Base-by-base conservation (phyloP, 2,329 filamentous ascomycete genomes). In the Aspergillus sp. region DNA sequence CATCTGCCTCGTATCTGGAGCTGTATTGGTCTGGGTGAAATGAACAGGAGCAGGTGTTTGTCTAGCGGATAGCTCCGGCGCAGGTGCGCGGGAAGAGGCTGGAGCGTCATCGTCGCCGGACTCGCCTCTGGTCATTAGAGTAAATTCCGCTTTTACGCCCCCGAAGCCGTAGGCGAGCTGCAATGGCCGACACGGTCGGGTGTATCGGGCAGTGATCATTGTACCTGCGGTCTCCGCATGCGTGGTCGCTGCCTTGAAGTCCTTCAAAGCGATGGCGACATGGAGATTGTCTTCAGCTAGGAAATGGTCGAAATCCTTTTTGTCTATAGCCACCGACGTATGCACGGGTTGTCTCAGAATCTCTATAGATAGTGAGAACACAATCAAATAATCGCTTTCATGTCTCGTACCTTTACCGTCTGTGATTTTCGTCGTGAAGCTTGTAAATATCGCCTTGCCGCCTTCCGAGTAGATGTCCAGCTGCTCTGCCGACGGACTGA, bases 311-410 rank as follows among this genome's bases (percentile, higher is more conserved):
- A 87, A 87, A 55, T 87, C 84, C 53, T 78, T 76, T 19, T 76
- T 82, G 59, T 85, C 82, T 36, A 86, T 78, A 2, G 83, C 78
- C 9, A 87, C 82, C 6, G 83, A 83, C 4, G 84, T 87, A 55
- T 86, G 83, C 4, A 87, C 78, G 3, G 84, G 84, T 55, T 86
- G 81, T 66, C 85, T 86, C 25, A 87, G 71, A 5, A 86, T 78
- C 59, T 86, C 84, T 83, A 50, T n/a, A 21, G 32, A 34, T n/a
- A n/a, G n/a, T n/a, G n/a, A n/a, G n/a, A n/a, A n/a, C n/a, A n/a
- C n/a, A n/a, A n/a, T n/a, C n/a, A n/a, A n/a, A n/a, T n/a, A n/a
- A n/a, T n/a, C 3, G 20, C 11, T 21, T 16, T 21, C 5, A 9
- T 42, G 47, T 4, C 31, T 14, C 53, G 47, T 54, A 81, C 81